Evolutionary conservation across 176 grass and related monocot genomes (phyloP), one percentile per base, ranked within the genome.

Genomic region (Cenchrus purpureus): DNA sequence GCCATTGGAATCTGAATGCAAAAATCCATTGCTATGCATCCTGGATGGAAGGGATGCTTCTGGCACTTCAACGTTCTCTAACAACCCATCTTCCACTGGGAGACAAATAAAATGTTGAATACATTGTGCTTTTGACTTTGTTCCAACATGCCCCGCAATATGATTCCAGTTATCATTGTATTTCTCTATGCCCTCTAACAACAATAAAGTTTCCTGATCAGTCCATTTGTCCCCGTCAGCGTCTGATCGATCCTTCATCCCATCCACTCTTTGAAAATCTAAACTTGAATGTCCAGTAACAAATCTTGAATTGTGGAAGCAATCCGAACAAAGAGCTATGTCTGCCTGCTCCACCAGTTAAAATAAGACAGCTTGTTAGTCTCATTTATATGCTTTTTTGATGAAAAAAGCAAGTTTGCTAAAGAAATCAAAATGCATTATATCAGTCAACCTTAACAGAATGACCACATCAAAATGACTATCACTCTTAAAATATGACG

Each of bases 81-180:
- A 82, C 70, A 92, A 83, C 61, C 86, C 79, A 82, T 92, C 88
- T 87, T 92, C 91, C 73, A 99, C 91, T 4, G 93, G 97, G 88
- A 99, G 87, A 84, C 94, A 77, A 69, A 99, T 87, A 89, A 92
- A 99, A 88, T 96, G 91, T 28, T 94, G 79, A 91, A 96, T 92
- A 82, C 97, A 99, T 85, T 96, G 97, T 40, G 90, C 90, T 79
- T 96, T 99, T 63, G 97, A 92, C 74, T 99, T 99, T 42, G 94
- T 89, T 34, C 88, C 84, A 3, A 99, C 94, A 86, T 99, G 92
- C 40, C 92, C 90, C 28, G 94, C 91, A 79, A 99, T 91, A 89
- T 89, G 86, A 84, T 88, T 94, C 97, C 97, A 99, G 78, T 92
- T 93, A 62, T 99, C 94, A 69, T 89, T 91, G 80, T 88, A 89